Conservation (phyloP, 2,329 filamentous ascomycete species). For the Neofusicoccum cordaticola region DNA sequence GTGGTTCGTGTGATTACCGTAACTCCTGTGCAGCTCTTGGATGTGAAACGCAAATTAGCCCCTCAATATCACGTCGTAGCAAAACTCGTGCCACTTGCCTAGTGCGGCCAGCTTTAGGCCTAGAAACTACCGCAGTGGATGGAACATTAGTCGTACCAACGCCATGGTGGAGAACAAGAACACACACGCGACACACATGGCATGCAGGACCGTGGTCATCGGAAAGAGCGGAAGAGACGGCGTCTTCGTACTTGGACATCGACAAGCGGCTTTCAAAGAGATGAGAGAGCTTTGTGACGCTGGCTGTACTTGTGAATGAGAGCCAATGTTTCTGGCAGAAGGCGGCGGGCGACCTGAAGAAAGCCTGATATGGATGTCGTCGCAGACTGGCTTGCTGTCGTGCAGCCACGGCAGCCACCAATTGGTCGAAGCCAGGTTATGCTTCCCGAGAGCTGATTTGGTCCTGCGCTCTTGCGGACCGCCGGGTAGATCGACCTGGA, state of each 20-base stretch:
- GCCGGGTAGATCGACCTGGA: no score
- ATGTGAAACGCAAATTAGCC: conserved; percentile 24
- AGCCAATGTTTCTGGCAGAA: neutral
- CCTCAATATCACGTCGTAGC: conserved; percentile 15
- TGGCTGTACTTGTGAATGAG: no score
- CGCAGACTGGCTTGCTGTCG: neutral
- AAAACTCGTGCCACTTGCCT: conserved; percentile 17
- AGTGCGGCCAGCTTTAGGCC: conserved; percentile 20
- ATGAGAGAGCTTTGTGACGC: no score
- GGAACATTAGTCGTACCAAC: neutral
- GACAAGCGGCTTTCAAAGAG: no score
- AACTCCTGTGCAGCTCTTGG: conserved; percentile 24
- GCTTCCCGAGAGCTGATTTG: no score
- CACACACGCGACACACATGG: no score
- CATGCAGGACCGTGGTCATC: no score
- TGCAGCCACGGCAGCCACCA: neutral
- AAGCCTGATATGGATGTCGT: neutral
- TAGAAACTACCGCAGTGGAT: conserved; percentile 15
- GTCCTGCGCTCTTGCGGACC: neutral
- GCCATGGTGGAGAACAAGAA: no score
- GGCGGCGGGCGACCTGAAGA: neutral
- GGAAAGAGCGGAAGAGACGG: no score
- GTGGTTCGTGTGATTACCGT: conserved; percentile 17
- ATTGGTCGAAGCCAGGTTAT: neutral
- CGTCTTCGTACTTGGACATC: no score